Base-by-base conservation (phyloP, 78 protist genomes). In the Dictyostelium citrinum region DNA sequence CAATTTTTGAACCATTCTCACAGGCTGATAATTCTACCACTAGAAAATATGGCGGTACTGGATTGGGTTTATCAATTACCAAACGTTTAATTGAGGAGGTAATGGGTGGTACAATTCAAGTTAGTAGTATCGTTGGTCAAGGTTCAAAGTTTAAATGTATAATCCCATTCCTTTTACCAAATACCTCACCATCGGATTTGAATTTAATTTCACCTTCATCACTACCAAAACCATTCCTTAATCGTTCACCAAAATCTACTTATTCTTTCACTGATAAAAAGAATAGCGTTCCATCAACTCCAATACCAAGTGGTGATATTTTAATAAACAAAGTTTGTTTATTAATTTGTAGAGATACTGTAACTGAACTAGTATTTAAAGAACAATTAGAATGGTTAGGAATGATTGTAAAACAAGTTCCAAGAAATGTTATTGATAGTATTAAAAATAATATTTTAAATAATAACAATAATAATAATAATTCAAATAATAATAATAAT, bases 11-110 rank as follows among this genome's bases (percentile, higher is more conserved):
- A 41, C 90, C 90, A 35, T 91, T 82, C 55, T 76, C 88, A 0
- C 91, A 93, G 82, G 96, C 91, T 12, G 93, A 93, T 33, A 93
- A 81, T 37, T 76, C 88, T 8, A 82, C 91, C 22, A 84, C 96
- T 6, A 83, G 96, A 68, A 85, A 83, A 77, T 93, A 93, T 49
- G 96, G 96, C 43, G 96, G 96, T 3, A 93, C 96, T 16, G 96
- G 96, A 58, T 27, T 93, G 4, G 96, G 96, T 27, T 58, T 93
- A 20, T 80, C 92, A 41, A 93, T 93, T n/a, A 81, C 88, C 12
- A 81, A 83, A 75, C 80, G 91, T 31, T 29, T 91, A 9, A 81
- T 90, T 29, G 95, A 85, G 43, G 95, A 91, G 20, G 85, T 91
- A 14, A 91, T 91, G 95, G 90, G 95, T 60, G 95, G 95, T 16